A percentile compares a stretch with the other conserved stretches of the same genome.
phyloP scores from a whole-genome alignment of 2,329 filamentous ascomycete species.

The Clonostachys rhizophaga region DNA sequence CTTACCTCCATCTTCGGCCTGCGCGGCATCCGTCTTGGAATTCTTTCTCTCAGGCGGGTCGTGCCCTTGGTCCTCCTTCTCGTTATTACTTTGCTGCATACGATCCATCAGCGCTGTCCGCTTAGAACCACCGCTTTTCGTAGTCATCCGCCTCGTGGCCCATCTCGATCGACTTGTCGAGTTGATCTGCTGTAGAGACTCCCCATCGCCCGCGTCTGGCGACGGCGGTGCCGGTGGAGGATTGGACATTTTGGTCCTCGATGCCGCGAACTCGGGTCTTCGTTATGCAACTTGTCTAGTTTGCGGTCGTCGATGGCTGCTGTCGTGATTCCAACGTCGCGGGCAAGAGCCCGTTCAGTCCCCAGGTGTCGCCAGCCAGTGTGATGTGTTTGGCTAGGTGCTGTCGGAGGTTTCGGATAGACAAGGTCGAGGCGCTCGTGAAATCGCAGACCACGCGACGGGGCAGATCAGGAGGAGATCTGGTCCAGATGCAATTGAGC shows the following conservation, averaged over 20 bases:
- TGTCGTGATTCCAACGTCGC: conserved; percentile 25
- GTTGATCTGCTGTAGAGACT: neutral
- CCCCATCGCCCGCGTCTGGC: conserved; percentile 13
- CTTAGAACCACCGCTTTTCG: conserved; percentile 72
- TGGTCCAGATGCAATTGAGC: too few species aligned
- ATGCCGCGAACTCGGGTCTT: neutral
- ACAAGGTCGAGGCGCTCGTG: too few species aligned
- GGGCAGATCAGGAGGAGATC: too few species aligned
- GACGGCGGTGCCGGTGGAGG: conserved; percentile 4
- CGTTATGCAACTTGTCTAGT: conserved; percentile 3
- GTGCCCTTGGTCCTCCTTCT: conserved; percentile 20
- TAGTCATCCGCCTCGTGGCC: conserved; percentile 86
- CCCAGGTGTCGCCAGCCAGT: conserved; percentile 26
- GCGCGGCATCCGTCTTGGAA: conserved; percentile 38
- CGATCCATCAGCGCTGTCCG: conserved; percentile 78
- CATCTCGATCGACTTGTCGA: conserved; percentile 78
- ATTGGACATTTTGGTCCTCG: neutral
- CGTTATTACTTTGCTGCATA: conserved; percentile 54
- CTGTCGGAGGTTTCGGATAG: too few species aligned
- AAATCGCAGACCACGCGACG: too few species aligned
- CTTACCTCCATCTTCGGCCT: conserved; percentile 17
- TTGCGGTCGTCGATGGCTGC: conserved; percentile 19
- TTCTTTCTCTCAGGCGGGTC: conserved; percentile 55
- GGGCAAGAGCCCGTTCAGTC: conserved; percentile 32
- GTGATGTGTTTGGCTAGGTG: conserved; percentile 5